Evolutionary conservation across 192 early-diverging fungal species (phyloP), one percentile per base, ranked within the genome.

Genomic region (Helicostylum pulchrum): DNA sequence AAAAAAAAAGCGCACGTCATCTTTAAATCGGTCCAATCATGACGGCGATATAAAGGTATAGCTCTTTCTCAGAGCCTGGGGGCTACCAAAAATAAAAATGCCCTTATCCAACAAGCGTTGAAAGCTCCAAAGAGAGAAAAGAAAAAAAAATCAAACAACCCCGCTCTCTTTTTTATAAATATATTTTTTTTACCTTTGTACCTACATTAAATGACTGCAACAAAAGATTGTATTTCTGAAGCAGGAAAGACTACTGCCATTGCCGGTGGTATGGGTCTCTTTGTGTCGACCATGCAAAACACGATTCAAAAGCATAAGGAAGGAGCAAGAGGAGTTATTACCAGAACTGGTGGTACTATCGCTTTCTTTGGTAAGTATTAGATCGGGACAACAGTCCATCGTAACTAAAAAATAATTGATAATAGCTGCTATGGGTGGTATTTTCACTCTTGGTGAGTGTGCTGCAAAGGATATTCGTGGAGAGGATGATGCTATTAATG

Each of bases 391-490:
- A 12, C 4, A 45, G 19, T 2, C 7, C 34, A 39, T 50, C 17
- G 53, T 59, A 11, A 15, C 53, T 50, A 3, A 36, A 43, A 17
- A 51, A 58, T 32, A 68, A 17, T 26, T 26, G 26, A 2, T 26
- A 34, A 34, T 78, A 87, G 90, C 88, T 66, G 87, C 85, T 19
- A 86, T 91, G 81, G 90, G 88, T 55, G 90, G 90, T 73, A 78
- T 90, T 36, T 91, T 88, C 84, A 81, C 88, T 36, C 83, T 81
- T 34, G 85, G 83, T 48, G 87, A 87, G 58, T 77, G 83, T 20
- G 75, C 79, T 19, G 74, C 76, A 15, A 65, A 77, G 19, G 76
- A 84, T 62, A 68, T 83, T 57, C 87, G 90, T 61, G 78, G 80
- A 64, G 79, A 85, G 57, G 85, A 88, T 58, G 90, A 91, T 73